Evolutionary conservation across 768 basidiomycete genomes (phyloP).

Genomic region (Boletus vinaceobasis): DNA sequence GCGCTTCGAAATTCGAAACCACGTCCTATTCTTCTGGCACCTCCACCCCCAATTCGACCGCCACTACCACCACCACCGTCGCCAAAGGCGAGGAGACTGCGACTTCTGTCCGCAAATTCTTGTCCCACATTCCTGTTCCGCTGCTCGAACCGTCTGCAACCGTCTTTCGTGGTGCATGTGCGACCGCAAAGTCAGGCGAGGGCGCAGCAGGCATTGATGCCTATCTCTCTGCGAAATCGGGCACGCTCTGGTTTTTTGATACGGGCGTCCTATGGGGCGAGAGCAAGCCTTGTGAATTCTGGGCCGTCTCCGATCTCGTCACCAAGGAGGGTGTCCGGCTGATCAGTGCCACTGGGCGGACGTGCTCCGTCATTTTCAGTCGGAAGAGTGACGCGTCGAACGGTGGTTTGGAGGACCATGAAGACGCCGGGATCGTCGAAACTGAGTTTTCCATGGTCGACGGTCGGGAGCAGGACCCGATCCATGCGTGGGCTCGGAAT

Average conservation of each 20-base stretch:
- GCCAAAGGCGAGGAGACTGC: conserved; percentile 54
- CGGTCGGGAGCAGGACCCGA: conserved; percentile 60
- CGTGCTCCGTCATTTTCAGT: conserved; percentile 58
- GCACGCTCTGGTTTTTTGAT: conserved; percentile 69
- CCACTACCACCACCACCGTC: conserved; percentile 29
- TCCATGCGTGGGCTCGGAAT: conserved; percentile 61
- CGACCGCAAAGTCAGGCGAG: conserved; percentile 30
- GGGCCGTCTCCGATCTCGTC: conserved; percentile 59
- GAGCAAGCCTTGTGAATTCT: conserved; percentile 75
- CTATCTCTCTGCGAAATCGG: conserved; percentile 67
- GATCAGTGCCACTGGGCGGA: conserved; percentile 62
- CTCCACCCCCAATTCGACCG: conserved; percentile 24
- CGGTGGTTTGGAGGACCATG: conserved; percentile 10
- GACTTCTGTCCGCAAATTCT: conserved; percentile 48
- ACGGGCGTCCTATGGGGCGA: conserved; percentile 72
- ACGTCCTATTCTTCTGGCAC: conserved; percentile 34
- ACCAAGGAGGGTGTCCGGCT: conserved; percentile 51
- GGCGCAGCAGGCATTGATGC: conserved; percentile 65
- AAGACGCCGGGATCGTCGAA: conserved; percentile 46
- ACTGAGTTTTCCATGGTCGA: conserved; percentile 73
- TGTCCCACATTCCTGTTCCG: conserved; percentile 45
- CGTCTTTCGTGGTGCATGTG: conserved; percentile 57
- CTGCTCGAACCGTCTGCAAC: conserved; percentile 46
- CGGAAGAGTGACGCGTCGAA: conserved; percentile 23
- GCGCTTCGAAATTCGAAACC: conserved; percentile 43